Base-by-base conservation (phyloP, 208 protist genomes). In the Naegleria lovaniensis region DNA sequence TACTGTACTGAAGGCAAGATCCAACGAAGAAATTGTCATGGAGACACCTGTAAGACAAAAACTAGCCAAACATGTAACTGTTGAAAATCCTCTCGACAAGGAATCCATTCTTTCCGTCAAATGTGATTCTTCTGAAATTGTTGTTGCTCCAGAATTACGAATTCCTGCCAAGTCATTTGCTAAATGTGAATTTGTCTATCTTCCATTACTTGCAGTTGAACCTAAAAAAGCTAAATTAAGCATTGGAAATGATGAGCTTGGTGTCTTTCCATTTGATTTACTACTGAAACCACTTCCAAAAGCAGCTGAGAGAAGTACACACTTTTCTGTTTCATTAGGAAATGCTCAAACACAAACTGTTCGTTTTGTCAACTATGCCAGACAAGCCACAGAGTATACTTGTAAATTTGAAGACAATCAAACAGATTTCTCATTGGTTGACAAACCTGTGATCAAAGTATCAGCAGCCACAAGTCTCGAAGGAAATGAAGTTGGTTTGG, bases 1-100 rank as follows among this genome's bases (percentile, higher is more conserved):
- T n/a, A 94, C 93, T 38, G 91, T 98, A 6, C 92, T 91, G 43
- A 94, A 96, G 38, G 36, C 93, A 29, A 91, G 86, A 84, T 84
- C 94, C 84, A 40, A 93, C 15, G 67, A 91, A 22, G 92, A 91
- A 52, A 92, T 97, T 41, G 94, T 96, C 79, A 93, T 99, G 87
- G 92, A 93, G 22, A 94, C 97, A 0, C 76, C 93, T 2, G 94
- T 98, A 59, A 96, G 97, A n/a, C 93, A 93, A 90, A n/a, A 88
- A 52, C 92, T 95, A 13, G 92, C 91, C 67, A 93, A 98, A 90
- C 92, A 91, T 51, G 92, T 99, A 36, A 88, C 93, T 0, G 90
- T 99, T 85, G 94, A 93, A 48, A 99, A 99, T 94, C 96, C 97
- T 16, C 94, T 99, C 0, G 83, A 89, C 4, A 95, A 95, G 90